phyloP scores from a whole-genome alignment of 805 yeast species.

The Ogataea thermomethanolica region DNA sequence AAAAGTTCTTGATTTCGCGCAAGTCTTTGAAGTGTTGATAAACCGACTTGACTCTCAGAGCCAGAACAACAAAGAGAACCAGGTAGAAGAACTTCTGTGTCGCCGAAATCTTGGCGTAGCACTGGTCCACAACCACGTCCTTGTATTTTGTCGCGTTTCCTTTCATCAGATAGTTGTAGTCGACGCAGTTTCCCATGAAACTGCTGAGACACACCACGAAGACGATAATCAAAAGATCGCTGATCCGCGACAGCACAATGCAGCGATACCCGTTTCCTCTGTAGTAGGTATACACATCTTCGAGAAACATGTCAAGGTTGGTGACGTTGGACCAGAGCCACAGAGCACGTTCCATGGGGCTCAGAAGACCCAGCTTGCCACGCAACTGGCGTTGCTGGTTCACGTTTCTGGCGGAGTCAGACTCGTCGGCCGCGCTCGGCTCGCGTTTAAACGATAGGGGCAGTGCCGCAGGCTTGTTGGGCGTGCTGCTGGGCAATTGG shows the following conservation, averaged over 20 bases:
- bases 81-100: slow-evolving; percentile 59
- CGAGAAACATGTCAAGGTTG: slow-evolving; percentile 81
- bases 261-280: slow-evolving; percentile 81
- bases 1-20: slow-evolving; percentile 74
- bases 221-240: slow-evolving; percentile 69
- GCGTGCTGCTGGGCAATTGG: slow-evolving; percentile 18
- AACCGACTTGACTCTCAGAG: slow-evolving; percentile 50
- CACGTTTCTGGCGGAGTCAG: slow-evolving; percentile 4
- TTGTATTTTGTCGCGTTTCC: slow-evolving; percentile 34
- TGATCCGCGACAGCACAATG: slow-evolving; percentile 60
- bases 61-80: slow-evolving; percentile 53
- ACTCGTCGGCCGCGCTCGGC: slow-evolving; percentile 5
- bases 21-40: slow-evolving; percentile 63
- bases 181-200: slow-evolving; percentile 78
- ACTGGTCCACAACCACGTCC: slow-evolving; percentile 45
- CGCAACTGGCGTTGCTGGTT: slow-evolving; percentile 26
- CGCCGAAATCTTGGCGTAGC: slow-evolving; percentile 44
- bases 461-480: slow-evolving; percentile 19
- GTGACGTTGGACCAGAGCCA: slow-evolving; percentile 98
- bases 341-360: slow-evolving; percentile 72
- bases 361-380: slow-evolving; percentile 40
- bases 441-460: slow-evolving; percentile 16
- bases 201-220: slow-evolving; percentile 80
- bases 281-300: slow-evolving; percentile 80
- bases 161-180: slow-evolving; percentile 40